A percentile compares a stretch with the other conserved stretches of the same genome.
Evolutionary conservation across 1,284 basidiomycete genomes (phyloP).

Genomic region (Ustilago shanxiensis): DNA sequence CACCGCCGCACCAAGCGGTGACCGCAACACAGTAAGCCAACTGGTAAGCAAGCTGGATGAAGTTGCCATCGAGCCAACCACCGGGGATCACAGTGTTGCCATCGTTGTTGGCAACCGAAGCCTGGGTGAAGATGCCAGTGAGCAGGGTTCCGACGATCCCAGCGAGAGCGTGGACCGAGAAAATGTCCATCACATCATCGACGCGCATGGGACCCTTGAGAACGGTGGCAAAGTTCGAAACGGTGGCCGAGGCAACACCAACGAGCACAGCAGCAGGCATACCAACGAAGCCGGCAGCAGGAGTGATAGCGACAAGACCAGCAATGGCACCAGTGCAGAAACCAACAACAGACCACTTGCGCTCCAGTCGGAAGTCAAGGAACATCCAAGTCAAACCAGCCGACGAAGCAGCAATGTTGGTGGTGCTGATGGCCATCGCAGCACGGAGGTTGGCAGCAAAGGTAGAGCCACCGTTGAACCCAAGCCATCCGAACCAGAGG

Average conservation of each 20-base stretch:
- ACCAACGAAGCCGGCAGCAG: constrained; percentile 73
- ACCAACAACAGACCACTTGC: constrained; percentile 77
- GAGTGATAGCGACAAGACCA: constrained; percentile 71
- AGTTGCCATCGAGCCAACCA: constrained; percentile 80
- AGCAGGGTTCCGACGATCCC: constrained; percentile 66
- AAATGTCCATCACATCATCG: constrained; percentile 79
- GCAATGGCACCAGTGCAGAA: constrained; percentile 71
- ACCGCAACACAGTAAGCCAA: constrained; percentile 82
- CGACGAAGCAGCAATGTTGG: constrained; percentile 79
- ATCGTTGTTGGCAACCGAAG: constrained; percentile 82
- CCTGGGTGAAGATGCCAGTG: constrained; percentile 79
- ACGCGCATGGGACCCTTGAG: constrained; percentile 76
- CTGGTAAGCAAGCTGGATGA: constrained; percentile 84
- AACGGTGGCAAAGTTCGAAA: constrained; percentile 89
- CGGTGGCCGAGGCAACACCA: constrained; percentile 80
- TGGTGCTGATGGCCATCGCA: constrained; percentile 86
- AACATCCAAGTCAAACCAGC: constrained; percentile 90
- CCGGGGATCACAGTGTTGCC: constrained; percentile 74
- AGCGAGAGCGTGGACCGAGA: constrained; percentile 63
- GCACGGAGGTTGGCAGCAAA: constrained; percentile 92
- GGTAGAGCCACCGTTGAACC: constrained; percentile 87
- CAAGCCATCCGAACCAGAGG: constrained; percentile 97
- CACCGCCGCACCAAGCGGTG: constrained; percentile 74
- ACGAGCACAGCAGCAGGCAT: constrained; percentile 79
- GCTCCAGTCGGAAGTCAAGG: constrained; percentile 85